Conservation (phyloP, 2,329 filamentous ascomycete species). For the Orbilia blumenaviensis region DNA sequence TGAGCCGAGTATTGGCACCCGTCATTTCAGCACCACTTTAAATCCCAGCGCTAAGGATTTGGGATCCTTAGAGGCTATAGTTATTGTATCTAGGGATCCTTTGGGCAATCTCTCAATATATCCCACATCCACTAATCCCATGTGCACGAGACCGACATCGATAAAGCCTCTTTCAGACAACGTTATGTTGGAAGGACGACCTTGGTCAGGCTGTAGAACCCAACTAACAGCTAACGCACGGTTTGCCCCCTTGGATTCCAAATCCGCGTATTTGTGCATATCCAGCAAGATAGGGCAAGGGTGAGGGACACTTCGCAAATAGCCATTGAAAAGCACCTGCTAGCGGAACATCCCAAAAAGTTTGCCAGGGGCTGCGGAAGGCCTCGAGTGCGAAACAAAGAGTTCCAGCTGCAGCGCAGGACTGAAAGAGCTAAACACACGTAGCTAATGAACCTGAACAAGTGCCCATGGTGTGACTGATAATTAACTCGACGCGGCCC, state of each 20-base stretch:
- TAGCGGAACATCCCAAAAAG: neutral
- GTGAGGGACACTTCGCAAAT: neutral
- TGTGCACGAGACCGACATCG: too few relatives aligned
- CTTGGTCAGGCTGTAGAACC: too few relatives aligned
- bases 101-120: too few relatives aligned
- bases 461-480: conserved; percentile 18
- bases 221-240: neutral
- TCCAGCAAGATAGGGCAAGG: neutral
- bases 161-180: neutral
- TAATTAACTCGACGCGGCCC: conserved; percentile 27
- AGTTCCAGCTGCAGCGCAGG: neutral
- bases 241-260: neutral
- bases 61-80: neutral
- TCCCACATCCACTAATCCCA: too few relatives aligned
- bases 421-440: neutral
- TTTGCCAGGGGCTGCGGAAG: neutral
- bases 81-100: neutral
- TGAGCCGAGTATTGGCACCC: neutral
- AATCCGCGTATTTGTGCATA: conserved; percentile 1
- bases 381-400: neutral
- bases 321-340: conserved; percentile 6
- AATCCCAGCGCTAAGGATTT: neutral
- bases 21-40: neutral
- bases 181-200: too few relatives aligned
- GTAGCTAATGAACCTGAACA: neutral